phyloP scores from a whole-genome alignment of 1,284 basidiomycete species.

The Heterobasidion parviporum region DNA sequence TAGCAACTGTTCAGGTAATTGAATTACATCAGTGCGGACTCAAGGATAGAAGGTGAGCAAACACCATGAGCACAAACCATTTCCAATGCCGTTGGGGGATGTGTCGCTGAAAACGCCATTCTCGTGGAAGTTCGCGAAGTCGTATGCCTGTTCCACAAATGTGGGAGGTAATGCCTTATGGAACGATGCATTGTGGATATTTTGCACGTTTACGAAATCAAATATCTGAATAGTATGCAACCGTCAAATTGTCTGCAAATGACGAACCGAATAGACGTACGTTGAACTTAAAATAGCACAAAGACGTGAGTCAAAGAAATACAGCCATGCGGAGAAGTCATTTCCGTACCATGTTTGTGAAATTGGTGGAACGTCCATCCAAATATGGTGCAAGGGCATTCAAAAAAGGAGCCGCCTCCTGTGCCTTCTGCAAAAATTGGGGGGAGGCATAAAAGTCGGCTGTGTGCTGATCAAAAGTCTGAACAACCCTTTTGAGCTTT shows the following conservation, averaged over 20 bases:
- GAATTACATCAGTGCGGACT: not conserved
- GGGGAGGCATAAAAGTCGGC: constrained; percentile 18
- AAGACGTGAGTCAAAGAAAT: not conserved
- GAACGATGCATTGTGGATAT: constrained; percentile 39
- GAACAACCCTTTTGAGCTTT: not conserved
- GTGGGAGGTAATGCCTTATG: constrained; percentile 22
- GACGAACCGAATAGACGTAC: not conserved
- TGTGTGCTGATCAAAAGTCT: constrained; percentile 18
- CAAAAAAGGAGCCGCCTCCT: constrained; percentile 31
- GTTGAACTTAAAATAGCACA: not conserved
- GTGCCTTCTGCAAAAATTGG: constrained; percentile 25
- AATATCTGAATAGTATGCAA: constrained; percentile 27
- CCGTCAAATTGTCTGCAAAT: not conserved
- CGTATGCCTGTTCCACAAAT: constrained; percentile 28
- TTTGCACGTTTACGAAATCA: constrained; percentile 43
- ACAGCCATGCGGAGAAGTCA: not conserved
- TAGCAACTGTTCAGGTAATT: constrained; percentile 23
- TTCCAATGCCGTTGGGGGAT: constrained; percentile 29
- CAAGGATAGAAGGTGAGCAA: not conserved
- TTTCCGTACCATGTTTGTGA: constrained; percentile 31
- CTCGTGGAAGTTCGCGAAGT: constrained; percentile 44
- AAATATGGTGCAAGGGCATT: constrained; percentile 29
- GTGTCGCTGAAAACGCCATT: constrained; percentile 35
- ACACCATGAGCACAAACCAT: constrained; percentile 23
- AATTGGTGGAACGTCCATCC: constrained; percentile 28